Conservation (phyloP, 1,284 basidiomycete species). For the Irpex sp. region DNA sequence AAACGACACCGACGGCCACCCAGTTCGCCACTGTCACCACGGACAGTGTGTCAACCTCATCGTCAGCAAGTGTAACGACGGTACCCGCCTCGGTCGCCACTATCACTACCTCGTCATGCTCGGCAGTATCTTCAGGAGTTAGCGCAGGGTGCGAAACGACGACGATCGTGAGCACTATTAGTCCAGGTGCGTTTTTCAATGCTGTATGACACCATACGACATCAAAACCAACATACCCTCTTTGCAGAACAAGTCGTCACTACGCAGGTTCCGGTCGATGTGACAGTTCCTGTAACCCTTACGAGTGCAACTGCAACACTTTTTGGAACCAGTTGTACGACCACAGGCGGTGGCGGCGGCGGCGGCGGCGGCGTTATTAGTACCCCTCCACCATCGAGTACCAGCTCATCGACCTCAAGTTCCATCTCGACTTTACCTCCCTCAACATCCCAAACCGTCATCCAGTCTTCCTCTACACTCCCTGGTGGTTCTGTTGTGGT, state of each 20-base stretch:
- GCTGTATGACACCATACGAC: no score
- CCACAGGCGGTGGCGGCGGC: conserved; percentile 1
- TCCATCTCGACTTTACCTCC: conserved; percentile 8
- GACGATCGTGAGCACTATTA: conserved; percentile 25
- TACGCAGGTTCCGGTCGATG: conserved; percentile 32
- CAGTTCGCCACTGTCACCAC: conserved; percentile 33
- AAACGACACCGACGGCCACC: conserved; percentile 33
- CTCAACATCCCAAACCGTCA: conserved; percentile 7
- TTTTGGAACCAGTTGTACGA: conserved; percentile 29
- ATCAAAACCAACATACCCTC: neutral
- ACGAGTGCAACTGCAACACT: conserved; percentile 35
- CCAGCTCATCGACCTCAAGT: neutral
- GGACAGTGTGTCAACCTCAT: conserved; percentile 31
- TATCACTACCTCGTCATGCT: conserved; percentile 28
- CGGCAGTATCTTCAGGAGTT: conserved; percentile 19
- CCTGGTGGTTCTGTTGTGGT: conserved; percentile 16
- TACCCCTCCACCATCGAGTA: neutral
- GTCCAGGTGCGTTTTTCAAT: conserved; percentile 5
- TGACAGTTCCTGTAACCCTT: conserved; percentile 28
- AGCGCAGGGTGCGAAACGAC: conserved; percentile 23
- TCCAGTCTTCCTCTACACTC: conserved; percentile 11
- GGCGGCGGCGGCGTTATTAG: conserved; percentile 1
- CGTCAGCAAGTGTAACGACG: conserved; percentile 27
- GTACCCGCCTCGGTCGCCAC: conserved; percentile 26
- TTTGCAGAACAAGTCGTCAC: conserved; percentile 28